phyloP scores from a whole-genome alignment of 176 grass and related monocot species.

The Musa schizocarpa region DNA sequence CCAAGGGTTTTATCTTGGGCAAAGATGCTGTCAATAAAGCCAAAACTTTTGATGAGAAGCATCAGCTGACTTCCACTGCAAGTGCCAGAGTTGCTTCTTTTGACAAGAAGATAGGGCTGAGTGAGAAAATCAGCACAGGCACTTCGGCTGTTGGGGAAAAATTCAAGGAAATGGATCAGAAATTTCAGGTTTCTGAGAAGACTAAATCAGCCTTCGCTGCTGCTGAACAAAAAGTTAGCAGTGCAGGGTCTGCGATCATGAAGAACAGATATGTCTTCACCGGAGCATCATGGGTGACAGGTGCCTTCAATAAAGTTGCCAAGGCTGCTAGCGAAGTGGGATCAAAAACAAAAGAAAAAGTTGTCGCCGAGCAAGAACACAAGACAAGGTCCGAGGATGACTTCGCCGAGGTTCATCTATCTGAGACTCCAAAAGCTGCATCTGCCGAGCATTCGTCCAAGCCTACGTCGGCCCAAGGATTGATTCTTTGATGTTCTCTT shows the following conservation, averaged over 20 bases:
- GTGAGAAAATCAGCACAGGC: conserved; percentile 6
- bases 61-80: background rate
- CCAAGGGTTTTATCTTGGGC: conserved; percentile 2
- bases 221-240: conserved; percentile 66
- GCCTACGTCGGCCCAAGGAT: conserved; percentile 38
- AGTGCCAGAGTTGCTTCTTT: background rate
- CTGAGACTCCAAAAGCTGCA: conserved; percentile 32
- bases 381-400: conserved; percentile 19
- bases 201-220: conserved; percentile 58
- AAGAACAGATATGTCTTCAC: conserved; percentile 63
- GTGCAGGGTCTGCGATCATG: conserved; percentile 54
- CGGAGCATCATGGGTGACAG: conserved; percentile 64
- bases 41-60: conserved; percentile 3
- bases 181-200: conserved; percentile 85
- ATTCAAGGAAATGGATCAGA: conserved; percentile 81
- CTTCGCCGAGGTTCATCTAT: conserved; percentile 20
- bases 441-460: conserved; percentile 26
- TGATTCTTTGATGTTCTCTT: conserved; percentile 36
- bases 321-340: conserved; percentile 36
- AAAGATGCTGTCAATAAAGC: background rate
- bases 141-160: conserved; percentile 62
- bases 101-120: conserved; percentile 3
- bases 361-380: conserved; percentile 29
- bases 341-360: conserved; percentile 37
- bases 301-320: conserved; percentile 60